Base-by-base conservation (phyloP, 768 basidiomycete species). In the Pleurotus sapidus region DNA sequence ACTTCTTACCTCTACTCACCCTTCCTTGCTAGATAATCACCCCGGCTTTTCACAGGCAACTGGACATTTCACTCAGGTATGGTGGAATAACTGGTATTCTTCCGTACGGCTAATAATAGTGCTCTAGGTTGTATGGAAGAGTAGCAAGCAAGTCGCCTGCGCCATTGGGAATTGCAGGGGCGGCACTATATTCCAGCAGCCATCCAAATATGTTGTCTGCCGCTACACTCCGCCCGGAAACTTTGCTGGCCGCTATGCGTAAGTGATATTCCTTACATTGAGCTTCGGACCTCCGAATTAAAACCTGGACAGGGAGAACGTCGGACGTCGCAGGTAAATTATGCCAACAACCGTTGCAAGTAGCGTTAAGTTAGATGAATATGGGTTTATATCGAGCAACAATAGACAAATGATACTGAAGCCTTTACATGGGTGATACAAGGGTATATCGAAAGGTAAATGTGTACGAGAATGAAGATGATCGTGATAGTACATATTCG, bases 51-150 rank as follows among this genome's bases (percentile, higher is more conserved):
- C 67, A 9, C 23, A 15, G 18, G 55, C 14, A 2, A 69, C 69
- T n/a, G 68, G 69, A 12, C 70, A 71, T 43, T 71, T 71, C 59
- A 71, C 70, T 27, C 70, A 71, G 61, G 69, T 67, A 27, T 20
- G 47, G 39, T n/a, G 23, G 3, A 23, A 7, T 11, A 24, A n/a
- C n/a, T 5, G 14, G 23, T 12, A 17, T 40, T 42, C 11, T 38
- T 2, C 17, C 15, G 8, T n/a, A n/a, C 5, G 37, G 37, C 27
- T 23, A 40, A n/a, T 18, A 18, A 43, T 53, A 20, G 15, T 2
- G 4, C 18, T 18, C 18, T 72, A 81, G 65, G 73, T 82, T 5
- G 83, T 84, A 7, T 84, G 83, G 83, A 84, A 83, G 65, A 65
- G 63, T n/a, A 73, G 75, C 27, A 77, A 73, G 1, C 67, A 79